A percentile compares a stretch with the other conserved stretches of the same genome.
Conservation (phyloP, 768 basidiomycete species). For the Epithele typhae region DNA sequence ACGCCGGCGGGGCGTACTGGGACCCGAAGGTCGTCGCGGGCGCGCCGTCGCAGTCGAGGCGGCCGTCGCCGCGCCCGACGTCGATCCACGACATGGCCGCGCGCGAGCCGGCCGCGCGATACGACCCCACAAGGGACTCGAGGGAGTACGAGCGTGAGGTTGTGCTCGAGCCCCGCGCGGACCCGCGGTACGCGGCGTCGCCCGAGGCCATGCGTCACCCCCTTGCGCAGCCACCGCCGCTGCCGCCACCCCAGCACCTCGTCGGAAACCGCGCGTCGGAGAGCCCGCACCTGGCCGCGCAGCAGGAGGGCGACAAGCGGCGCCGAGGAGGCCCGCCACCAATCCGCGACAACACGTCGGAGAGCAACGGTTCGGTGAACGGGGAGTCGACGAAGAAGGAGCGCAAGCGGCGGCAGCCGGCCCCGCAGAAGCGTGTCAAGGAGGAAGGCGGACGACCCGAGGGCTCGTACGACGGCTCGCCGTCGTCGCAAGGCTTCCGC, state of each 20-base stretch:
- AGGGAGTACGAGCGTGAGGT: conserved; percentile 35
- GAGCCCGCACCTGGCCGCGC: conserved; percentile 39
- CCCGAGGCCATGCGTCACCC: conserved; percentile 22
- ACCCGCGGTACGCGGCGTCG: conserved; percentile 27
- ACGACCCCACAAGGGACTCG: conserved; percentile 49
- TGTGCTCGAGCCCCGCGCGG: conserved; percentile 24
- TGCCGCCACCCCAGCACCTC: conserved; percentile 9
- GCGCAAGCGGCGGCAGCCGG: conserved; percentile 43
- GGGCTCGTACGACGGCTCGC: conserved; percentile 10
- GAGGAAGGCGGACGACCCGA: conserved; percentile 28
- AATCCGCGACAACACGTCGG: conserved; percentile 45
- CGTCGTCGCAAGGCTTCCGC: conserved; percentile 13
- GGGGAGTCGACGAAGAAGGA: conserved; percentile 52
- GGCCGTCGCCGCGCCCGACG: conserved; percentile 6
- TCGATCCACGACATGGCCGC: conserved; percentile 17
- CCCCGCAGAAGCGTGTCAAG: conserved; percentile 30
- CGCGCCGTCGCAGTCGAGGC: conserved; percentile 16
- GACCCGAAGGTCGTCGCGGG: conserved; percentile 45
- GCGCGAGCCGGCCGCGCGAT: conserved; percentile 48
- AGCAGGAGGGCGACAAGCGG: conserved; percentile 43
- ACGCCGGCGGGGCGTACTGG: conserved; percentile 44
- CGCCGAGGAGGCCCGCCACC: conserved; percentile 30
- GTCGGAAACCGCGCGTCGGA: conserved; percentile 44
- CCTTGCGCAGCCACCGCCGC: background rate
- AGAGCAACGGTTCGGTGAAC: conserved; percentile 11